A percentile compares a stretch with the other conserved stretches of the same genome.
Evolutionary conservation across 2,329 filamentous ascomycete genomes (phyloP).

Genomic region (Colletotrichum scovillei): DNA sequence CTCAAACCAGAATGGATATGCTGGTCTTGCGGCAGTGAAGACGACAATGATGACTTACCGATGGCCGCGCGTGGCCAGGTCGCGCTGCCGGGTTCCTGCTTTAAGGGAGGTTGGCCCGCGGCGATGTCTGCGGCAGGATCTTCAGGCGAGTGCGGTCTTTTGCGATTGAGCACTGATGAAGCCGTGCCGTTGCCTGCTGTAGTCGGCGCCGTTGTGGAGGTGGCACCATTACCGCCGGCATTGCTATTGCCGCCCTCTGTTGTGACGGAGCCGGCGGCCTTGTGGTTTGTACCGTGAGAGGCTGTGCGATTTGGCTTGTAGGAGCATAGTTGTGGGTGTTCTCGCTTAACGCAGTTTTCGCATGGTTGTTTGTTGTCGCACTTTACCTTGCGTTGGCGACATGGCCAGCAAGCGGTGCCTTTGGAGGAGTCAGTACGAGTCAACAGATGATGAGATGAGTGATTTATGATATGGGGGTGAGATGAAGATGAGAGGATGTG

Average conservation of each 20-base stretch:
- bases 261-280: slow-evolving; percentile 42
- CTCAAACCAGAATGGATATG: slow-evolving; percentile 7
- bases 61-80: slow-evolving; percentile 54
- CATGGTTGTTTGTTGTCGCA: slow-evolving; percentile 77
- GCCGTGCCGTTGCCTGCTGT: slow-evolving; percentile 41
- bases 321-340: slow-evolving; percentile 73
- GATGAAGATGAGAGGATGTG: not conserved
- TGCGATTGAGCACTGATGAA: slow-evolving; percentile 40
- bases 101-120: slow-evolving; percentile 36
- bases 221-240: not conserved
- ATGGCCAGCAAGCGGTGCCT: slow-evolving; percentile 75
- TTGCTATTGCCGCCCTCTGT: slow-evolving; percentile 37
- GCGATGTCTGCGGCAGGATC: slow-evolving; percentile 49
- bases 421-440: not conserved
- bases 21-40: slow-evolving; percentile 7
- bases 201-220: not conserved
- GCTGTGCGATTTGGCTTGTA: slow-evolving; percentile 71
- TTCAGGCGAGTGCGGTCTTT: slow-evolving; percentile 58
- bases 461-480: not conserved
- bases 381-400: slow-evolving; percentile 75
- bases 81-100: slow-evolving; percentile 52
- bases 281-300: slow-evolving; percentile 38
- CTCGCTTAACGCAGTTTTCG: slow-evolving; percentile 75
- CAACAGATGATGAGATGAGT: not conserved
- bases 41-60: slow-evolving; percentile 42